A percentile compares a stretch with the other conserved stretches of the same genome.
These are phyloP conservation scores for Candida saitoana DNA, from an alignment of 805 yeast species.

Conservation along the genomic window DNA sequence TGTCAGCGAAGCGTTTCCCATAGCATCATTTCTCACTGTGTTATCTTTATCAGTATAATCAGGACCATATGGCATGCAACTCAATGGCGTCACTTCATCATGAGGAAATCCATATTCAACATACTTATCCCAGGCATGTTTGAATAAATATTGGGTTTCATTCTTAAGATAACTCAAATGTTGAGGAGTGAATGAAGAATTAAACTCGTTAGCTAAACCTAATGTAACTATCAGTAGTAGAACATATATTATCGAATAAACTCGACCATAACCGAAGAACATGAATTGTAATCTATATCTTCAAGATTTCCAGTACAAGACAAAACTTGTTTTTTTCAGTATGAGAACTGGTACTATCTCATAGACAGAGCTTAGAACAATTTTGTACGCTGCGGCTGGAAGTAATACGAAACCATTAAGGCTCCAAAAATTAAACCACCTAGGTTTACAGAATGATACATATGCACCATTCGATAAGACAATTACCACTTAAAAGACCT, in stretches of 20 bases:
- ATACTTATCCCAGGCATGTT: constrained; percentile 74
- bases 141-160: constrained; percentile 55
- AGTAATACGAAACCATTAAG: too few species aligned
- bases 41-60: constrained; percentile 53
- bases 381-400: too few species aligned
- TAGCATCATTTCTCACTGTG: constrained; percentile 67
- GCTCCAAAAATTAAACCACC: too few species aligned
- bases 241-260: neutral
- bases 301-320: too few species aligned
- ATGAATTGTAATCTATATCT: too few species aligned
- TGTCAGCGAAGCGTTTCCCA: constrained; percentile 81
- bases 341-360: too few species aligned
- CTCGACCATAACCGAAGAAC: neutral
- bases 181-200: constrained; percentile 32
- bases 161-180: constrained; percentile 31
- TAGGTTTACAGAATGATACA: too few species aligned
- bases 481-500: too few species aligned
- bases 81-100: constrained; percentile 75
- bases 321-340: too few species aligned
- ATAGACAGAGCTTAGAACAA: too few species aligned
- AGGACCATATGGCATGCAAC: constrained; percentile 66
- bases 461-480: too few species aligned
- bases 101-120: constrained; percentile 68
- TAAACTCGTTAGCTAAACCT: constrained; percentile 1
- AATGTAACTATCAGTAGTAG: neutral